phyloP scores from a whole-genome alignment of 2,329 filamentous ascomycete genomes.

The Ophiostoma quercus region DNA sequence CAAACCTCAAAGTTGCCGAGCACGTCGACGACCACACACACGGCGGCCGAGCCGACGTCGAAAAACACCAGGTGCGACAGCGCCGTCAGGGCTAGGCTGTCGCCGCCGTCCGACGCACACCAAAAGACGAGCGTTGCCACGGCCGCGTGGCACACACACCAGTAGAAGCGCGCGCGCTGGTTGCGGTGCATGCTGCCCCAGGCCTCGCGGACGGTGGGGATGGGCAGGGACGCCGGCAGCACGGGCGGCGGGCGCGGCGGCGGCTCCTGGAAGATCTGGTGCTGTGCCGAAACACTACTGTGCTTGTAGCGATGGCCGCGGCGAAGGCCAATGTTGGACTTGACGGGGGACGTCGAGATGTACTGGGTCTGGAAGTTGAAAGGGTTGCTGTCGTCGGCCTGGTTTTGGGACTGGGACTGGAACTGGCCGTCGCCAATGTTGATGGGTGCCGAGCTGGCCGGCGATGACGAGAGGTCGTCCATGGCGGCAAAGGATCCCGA shows the following conservation, averaged over 20 bases:
- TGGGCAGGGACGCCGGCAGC: slow-evolving; percentile 83
- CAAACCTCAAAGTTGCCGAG: slow-evolving; percentile 97
- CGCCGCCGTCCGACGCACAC: slow-evolving; percentile 60
- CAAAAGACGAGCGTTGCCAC: slow-evolving; percentile 82
- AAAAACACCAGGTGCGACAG: slow-evolving; percentile 92
- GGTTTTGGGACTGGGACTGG: neutral
- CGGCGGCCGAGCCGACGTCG: slow-evolving; percentile 83
- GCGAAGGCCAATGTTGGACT: slow-evolving; percentile 82
- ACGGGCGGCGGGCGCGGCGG: slow-evolving; percentile 78
- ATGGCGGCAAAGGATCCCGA: slow-evolving; percentile 13
- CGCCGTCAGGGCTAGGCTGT: slow-evolving; percentile 84
- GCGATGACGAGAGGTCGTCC: slow-evolving; percentile 18
- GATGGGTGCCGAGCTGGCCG: slow-evolving; percentile 18
- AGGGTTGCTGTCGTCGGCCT: slow-evolving; percentile 50
- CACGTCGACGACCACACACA: slow-evolving; percentile 89
- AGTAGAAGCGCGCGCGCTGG: slow-evolving; percentile 75
- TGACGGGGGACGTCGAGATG: slow-evolving; percentile 68
- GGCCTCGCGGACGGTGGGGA: slow-evolving; percentile 83
- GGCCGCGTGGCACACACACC: slow-evolving; percentile 83
- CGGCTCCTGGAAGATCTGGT: slow-evolving; percentile 95
- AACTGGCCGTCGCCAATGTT: neutral
- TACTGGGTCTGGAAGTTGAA: slow-evolving; percentile 93
- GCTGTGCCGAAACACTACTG: slow-evolving; percentile 78
- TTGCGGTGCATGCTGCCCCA: slow-evolving; percentile 84
- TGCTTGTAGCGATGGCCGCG: slow-evolving; percentile 98